Conservation (phyloP, 1,284 basidiomycete genomes). For the Cutaneotrichosporon sp. region DNA sequence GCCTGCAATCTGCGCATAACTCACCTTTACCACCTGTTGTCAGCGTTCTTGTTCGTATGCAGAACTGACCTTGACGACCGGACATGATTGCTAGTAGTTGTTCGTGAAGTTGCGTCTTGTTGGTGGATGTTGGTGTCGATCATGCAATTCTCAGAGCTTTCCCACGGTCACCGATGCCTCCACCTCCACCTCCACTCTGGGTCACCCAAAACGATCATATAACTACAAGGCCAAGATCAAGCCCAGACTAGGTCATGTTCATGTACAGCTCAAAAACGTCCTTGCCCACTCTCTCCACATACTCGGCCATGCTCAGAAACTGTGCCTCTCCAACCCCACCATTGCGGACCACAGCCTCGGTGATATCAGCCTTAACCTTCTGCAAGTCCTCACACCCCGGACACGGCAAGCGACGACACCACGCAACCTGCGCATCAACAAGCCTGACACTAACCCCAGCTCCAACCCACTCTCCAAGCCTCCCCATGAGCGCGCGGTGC, state of each 20-base stretch:
- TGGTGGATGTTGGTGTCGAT: background rate
- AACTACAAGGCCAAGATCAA: background rate
- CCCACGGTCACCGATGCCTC: background rate
- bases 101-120: background rate
- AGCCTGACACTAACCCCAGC: too few species aligned
- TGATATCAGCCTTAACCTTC: too few species aligned
- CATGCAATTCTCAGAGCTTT: background rate
- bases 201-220: background rate
- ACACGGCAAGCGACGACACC: too few species aligned
- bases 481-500: too few species aligned
- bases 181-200: background rate
- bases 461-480: too few species aligned
- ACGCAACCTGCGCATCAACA: too few species aligned
- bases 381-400: too few species aligned
- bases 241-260: too few species aligned
- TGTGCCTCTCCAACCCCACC: background rate
- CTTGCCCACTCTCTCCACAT: too few species aligned
- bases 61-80: slow-evolving; percentile 4
- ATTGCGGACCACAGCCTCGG: too few species aligned
- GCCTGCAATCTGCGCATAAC: background rate
- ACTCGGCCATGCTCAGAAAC: background rate
- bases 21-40: slow-evolving; percentile 18
- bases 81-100: slow-evolving; percentile 6
- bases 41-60: background rate
- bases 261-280: too few species aligned